Percentiles rank a stretch among this genome's conserved stretches.
Conservation (phyloP, 371 early-diverging fungal species). For the Apophysomyces trapeziformis region DNA sequence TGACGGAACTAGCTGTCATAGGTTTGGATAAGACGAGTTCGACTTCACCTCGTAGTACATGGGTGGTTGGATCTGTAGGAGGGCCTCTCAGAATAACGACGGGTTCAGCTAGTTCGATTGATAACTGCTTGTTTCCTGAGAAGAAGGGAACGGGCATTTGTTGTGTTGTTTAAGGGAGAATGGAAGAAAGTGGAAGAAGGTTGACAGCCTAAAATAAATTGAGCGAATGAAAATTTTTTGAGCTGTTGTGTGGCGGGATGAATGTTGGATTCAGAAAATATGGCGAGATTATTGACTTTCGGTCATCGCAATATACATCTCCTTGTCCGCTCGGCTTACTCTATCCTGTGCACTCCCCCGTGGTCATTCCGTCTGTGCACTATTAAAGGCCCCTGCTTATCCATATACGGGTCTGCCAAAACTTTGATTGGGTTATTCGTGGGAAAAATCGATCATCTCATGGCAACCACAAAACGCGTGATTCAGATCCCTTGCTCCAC, state of each 20-base stretch:
- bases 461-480: no score
- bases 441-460: no score
- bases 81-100: constrained; percentile 46
- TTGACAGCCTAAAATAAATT: background rate
- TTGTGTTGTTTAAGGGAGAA: background rate
- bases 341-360: background rate
- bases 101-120: constrained; percentile 54
- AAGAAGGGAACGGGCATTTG: constrained; percentile 50
- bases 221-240: constrained; percentile 3
- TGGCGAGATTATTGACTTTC: constrained; percentile 9
- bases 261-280: constrained; percentile 1
- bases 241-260: background rate
- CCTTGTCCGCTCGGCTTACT: no score
- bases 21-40: constrained; percentile 46
- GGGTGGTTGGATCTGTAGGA: constrained; percentile 34
- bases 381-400: no score
- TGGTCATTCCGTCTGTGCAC: background rate
- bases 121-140: constrained; percentile 41
- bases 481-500: no score
- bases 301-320: background rate
- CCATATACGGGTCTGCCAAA: no score
- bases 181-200: background rate
- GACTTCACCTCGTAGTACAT: constrained; percentile 49
- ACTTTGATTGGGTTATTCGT: no score
- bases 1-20: constrained; percentile 29